phyloP scores from a whole-genome alignment of 176 grass and related monocot species.

The Tillandsia leiboldiana region DNA sequence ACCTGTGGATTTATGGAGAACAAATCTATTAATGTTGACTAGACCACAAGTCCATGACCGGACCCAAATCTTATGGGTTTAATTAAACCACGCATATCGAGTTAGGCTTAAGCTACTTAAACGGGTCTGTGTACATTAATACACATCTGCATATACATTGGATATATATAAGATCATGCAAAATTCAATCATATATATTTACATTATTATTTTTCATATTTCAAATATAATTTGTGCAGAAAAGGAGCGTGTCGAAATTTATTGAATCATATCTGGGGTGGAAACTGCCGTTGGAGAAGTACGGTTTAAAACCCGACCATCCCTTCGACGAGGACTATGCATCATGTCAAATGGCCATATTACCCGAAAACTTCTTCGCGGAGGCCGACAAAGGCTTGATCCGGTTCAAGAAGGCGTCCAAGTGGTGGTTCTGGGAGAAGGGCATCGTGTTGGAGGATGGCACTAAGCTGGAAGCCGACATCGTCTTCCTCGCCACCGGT shows the following conservation, averaged over 20 bases:
- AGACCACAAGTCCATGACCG: no score
- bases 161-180: no score
- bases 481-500: constrained; percentile 91
- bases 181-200: no score
- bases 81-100: no score
- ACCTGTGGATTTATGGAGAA: no score
- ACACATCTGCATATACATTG: no score
- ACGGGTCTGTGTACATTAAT: no score
- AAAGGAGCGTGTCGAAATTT: constrained; percentile 70
- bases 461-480: constrained; percentile 65
- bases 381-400: constrained; percentile 61
- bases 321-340: constrained; percentile 98
- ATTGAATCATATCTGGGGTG: constrained; percentile 87
- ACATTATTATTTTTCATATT: no score
- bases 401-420: constrained; percentile 39
- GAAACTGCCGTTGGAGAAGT: constrained; percentile 76
- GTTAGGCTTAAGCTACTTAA: no score
- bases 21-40: no score
- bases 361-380: constrained; percentile 87
- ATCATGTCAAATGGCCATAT: constrained; percentile 93
- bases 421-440: constrained; percentile 69
- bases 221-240: constrained; percentile 16
- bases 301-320: constrained; percentile 76
- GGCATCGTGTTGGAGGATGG: constrained; percentile 65
- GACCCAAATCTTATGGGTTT: no score